Conservation (phyloP, 192 early-diverging fungal genomes). For the Gryganskiella cystojenkinii region DNA sequence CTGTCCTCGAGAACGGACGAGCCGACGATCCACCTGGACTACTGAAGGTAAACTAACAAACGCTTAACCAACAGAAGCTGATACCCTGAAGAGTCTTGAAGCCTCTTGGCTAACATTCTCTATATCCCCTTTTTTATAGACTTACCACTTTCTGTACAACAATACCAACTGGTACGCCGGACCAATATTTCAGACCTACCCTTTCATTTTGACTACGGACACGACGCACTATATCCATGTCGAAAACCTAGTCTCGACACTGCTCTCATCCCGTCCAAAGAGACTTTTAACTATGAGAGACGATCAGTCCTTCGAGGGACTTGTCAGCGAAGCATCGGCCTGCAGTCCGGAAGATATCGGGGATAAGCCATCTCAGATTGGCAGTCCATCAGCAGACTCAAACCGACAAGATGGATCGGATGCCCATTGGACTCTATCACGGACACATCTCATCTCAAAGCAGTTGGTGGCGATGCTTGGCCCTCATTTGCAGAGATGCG, state of each 20-base stretch:
- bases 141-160: constrained; percentile 48
- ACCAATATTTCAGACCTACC: constrained; percentile 34
- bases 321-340: constrained; percentile 34
- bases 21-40: constrained; percentile 34
- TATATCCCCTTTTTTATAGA: constrained; percentile 3
- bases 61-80: neutral
- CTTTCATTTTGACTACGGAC: constrained; percentile 41
- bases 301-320: constrained; percentile 25
- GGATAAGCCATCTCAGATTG: constrained; percentile 6
- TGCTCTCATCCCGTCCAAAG: constrained; percentile 23
- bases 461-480: constrained; percentile 38
- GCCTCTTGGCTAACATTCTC: neutral
- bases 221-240: constrained; percentile 48
- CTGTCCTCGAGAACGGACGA: constrained; percentile 40
- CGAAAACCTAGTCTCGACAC: constrained; percentile 34
- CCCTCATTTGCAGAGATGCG: constrained; percentile 37
- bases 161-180: constrained; percentile 49
- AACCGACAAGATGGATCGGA: neutral
- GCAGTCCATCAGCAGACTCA: neutral
- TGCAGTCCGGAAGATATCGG: constrained; percentile 41
- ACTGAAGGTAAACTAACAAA: constrained; percentile 28
- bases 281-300: constrained; percentile 49
- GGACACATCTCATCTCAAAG: constrained; percentile 37
- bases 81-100: neutral
- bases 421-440: constrained; percentile 40